Base-by-base conservation (phyloP, 805 yeast genomes). In the Wickerhamiella sergipiensis region DNA sequence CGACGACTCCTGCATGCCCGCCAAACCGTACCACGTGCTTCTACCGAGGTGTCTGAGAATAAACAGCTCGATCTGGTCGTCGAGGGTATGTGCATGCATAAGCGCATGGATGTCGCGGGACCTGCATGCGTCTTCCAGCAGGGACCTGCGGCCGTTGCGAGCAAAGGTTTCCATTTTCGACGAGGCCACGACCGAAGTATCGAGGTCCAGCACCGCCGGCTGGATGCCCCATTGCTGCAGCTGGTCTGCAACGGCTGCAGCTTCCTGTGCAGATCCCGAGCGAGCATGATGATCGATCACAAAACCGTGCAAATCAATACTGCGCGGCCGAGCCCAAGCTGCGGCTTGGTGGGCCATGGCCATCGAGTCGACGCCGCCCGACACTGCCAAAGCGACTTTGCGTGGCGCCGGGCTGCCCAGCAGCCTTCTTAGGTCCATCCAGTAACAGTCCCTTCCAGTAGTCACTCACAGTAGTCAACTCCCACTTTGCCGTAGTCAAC, bases 331-430 rank as follows among this genome's bases (percentile, higher is more conserved):
- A 10, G 69, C 64, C 56, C 68, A 74, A 23, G 66, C 62, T 0
- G 67, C 53, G 4, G 81, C 62, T 18, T 83, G 66, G 55, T 73
- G 73, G 0, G 83, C 71, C 44, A 85, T 62, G 13, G 84, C 80
- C 79, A 84, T 79, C 1, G 92, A 84, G 61, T 85, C 94, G 0
- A 81, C 87, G 1, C 94, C 94, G 1, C 95, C 95, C 15, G 87
- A 80, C 0, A 85, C 72, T 0, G 88, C 87, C 17, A 85, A 63
- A 5, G 71, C 77, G 0, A 78, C 51, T 29, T 54, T 61, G 1
- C 40, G 15, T 1, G 58, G 58, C 6, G 57, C 44, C 6, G 49
- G 43, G 12, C 43, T 10, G 15, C 59, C 59, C 43, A 57, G 33
- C 7, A 52, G 43, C 12, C 47, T 31, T 15, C 47, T 24, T 5